phyloP scores from a whole-genome alignment of 1,139 yeast genomes.

The Protomyces macrosporus region DNA sequence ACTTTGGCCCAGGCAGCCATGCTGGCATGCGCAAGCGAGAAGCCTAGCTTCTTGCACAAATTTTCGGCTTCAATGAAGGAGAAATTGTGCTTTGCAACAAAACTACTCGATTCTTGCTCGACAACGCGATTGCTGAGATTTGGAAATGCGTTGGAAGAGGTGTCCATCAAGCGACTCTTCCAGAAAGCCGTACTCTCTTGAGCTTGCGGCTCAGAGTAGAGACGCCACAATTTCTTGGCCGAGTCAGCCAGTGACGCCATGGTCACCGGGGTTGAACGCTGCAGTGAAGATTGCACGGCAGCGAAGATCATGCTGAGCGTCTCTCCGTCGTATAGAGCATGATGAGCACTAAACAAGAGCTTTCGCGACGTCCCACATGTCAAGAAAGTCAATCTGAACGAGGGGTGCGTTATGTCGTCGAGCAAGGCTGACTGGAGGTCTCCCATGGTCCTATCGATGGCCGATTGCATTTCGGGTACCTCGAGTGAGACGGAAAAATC shows the following conservation, averaged over 20 bases:
- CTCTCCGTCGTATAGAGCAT: constrained; percentile 32
- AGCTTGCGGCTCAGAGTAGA: neutral
- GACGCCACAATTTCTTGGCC: neutral
- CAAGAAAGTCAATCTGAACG: constrained; percentile 1
- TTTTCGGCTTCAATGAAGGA: neutral
- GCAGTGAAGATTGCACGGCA: neutral
- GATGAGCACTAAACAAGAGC: constrained; percentile 30
- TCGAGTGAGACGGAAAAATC: constrained; percentile 9
- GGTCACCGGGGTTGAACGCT: neutral
- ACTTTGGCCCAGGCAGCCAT: constrained; percentile 33
- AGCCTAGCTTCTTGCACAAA: constrained; percentile 5
- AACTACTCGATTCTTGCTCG: neutral
- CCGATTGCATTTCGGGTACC: constrained; percentile 16
- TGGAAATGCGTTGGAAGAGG: constrained; percentile 1
- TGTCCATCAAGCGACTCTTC: neutral
- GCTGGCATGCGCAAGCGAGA: constrained; percentile 28
- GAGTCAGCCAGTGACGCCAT: neutral
- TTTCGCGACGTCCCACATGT: neutral
- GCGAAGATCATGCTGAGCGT: constrained; percentile 5
- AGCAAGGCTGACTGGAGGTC: neutral
- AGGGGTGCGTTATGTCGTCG: neutral
- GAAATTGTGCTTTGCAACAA: neutral
- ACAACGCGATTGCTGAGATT: neutral
- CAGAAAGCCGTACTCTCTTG: neutral
- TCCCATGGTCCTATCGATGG: constrained; percentile 1